Percentiles rank a stretch among this genome's conserved stretches.
Conservation (phyloP, 306 rosid genomes). For the Glycyrrhiza uralensis region DNA sequence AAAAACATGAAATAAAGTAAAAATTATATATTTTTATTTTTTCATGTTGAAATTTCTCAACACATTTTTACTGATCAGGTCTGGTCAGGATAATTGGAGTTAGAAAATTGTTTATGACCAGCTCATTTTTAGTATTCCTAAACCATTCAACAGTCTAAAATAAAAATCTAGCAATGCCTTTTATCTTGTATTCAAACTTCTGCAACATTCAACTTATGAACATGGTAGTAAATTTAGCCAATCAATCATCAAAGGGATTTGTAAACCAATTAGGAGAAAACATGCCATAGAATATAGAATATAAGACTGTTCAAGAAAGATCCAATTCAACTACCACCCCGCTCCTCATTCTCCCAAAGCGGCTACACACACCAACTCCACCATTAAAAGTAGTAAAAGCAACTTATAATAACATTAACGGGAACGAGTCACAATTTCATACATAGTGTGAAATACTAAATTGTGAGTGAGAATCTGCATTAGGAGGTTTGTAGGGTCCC, state of each 20-base stretch:
- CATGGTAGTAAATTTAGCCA: background rate
- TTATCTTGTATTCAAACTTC: no score
- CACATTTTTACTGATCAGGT: no score
- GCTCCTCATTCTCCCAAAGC: conserved; percentile 54
- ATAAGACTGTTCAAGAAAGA: conserved; percentile 15
- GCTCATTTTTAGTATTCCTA: no score
- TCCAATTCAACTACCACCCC: conserved; percentile 45
- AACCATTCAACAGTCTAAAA: no score
- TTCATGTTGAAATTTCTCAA: no score
- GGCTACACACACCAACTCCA: conserved; percentile 48
- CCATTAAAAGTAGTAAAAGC: conserved; percentile 57
- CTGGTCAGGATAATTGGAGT: no score
- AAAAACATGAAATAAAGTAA: no score
- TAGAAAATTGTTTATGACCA: no score
- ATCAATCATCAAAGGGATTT: background rate
- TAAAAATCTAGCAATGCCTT: no score
- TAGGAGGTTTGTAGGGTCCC: conserved; percentile 29
- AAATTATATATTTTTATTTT: no score
- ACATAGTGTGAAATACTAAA: background rate
- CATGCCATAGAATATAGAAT: background rate
- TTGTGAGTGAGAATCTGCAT: background rate
- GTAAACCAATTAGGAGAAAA: background rate
- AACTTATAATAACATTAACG: conserved; percentile 28
- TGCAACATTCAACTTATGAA: no score
- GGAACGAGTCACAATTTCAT: background rate